Evolutionary conservation across 768 basidiomycete genomes (phyloP).

Genomic region (Hypholoma fasciculare): DNA sequence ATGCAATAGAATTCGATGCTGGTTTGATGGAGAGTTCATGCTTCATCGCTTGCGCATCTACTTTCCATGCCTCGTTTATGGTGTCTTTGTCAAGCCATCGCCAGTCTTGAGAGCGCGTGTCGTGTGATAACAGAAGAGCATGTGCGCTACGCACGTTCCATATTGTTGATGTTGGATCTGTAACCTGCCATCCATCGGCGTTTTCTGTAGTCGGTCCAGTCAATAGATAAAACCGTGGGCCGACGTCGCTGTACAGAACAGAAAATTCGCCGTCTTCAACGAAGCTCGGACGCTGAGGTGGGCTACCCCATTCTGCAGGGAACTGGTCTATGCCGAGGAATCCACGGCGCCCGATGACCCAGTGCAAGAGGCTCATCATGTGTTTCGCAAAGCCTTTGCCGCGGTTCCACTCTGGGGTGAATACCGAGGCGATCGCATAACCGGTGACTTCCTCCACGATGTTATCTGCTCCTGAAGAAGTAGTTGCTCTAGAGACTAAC

Average conservation of each 20-base stretch:
- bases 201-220: constrained; percentile 18
- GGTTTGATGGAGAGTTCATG: constrained; percentile 24
- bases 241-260: constrained; percentile 29
- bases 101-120: constrained; percentile 9
- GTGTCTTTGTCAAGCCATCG: constrained; percentile 30
- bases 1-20: neutral
- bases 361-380: constrained; percentile 67
- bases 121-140: neutral
- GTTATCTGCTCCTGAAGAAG: constrained; percentile 8
- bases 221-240: constrained; percentile 20
- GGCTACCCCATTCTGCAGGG: constrained; percentile 25
- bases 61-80: constrained; percentile 33
- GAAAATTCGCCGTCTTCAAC: constrained; percentile 22
- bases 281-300: constrained; percentile 16
- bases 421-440: constrained; percentile 60
- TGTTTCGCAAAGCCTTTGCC: constrained; percentile 57
- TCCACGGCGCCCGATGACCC: constrained; percentile 25
- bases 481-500: constrained; percentile 30
- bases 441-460: constrained; percentile 33
- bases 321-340: constrained; percentile 15
- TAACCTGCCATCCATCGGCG: constrained; percentile 41
- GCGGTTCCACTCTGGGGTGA: constrained; percentile 48
- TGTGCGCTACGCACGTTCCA: constrained; percentile 29
- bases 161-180: constrained; percentile 32
- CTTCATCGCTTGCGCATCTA: constrained; percentile 38